phyloP scores from a whole-genome alignment of 148 eudicot species.

The Persicaria maculosa region DNA sequence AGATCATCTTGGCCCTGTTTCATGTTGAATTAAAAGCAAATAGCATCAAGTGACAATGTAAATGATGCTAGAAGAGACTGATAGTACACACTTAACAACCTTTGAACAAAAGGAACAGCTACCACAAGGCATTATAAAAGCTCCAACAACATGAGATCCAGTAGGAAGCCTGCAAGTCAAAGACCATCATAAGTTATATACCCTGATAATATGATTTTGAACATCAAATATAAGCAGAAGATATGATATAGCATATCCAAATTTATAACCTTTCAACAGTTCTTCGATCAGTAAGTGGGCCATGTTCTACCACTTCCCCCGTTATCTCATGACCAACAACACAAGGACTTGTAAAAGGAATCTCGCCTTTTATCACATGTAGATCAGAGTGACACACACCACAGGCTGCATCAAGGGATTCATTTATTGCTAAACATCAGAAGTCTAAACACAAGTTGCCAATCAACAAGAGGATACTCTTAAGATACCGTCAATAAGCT shows the following conservation, averaged over 20 bases:
- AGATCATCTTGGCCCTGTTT: conserved; percentile 95
- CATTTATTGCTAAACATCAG: conserved; percentile 14
- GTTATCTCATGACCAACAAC: conserved; percentile 96
- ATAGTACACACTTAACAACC: conserved; percentile 30
- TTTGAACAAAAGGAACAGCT: conserved; percentile 80
- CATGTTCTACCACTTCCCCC: conserved; percentile 96
- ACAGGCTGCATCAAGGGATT: conserved; percentile 56
- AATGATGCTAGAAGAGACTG: conserved; percentile 1
- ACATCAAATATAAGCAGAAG: background rate
- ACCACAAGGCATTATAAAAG: conserved; percentile 99
- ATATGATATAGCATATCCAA: background rate
- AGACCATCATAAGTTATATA: background rate
- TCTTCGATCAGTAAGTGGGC: conserved; percentile 67
- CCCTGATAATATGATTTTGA: background rate
- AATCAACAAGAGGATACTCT: background rate
- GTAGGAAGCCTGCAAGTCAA: conserved; percentile 54
- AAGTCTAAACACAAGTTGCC: background rate
- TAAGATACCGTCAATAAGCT: background rate
- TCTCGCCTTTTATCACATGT: conserved; percentile 93
- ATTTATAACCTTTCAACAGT: conserved; percentile 51
- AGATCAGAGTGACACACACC: conserved; percentile 99
- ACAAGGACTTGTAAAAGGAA: conserved; percentile 94
- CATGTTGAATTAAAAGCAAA: background rate
- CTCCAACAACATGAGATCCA: conserved; percentile 93
- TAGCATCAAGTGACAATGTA: background rate